Base-by-base conservation (phyloP, 2,329 filamentous ascomycete species). In the Microdochium trichocladiopsis region DNA sequence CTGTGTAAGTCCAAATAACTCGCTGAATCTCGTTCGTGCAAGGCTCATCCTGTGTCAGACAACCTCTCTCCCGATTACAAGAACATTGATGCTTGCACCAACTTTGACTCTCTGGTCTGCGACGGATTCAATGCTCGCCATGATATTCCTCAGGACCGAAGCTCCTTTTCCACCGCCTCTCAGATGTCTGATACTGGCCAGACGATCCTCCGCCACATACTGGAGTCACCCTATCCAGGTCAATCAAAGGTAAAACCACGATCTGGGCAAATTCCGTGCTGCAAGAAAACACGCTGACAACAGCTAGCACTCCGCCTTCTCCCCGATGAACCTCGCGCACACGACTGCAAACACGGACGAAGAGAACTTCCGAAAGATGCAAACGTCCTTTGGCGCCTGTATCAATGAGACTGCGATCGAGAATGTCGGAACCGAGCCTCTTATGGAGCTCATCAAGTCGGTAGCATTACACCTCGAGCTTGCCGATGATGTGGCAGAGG, bases 61-160 rank as follows among this genome's bases (percentile, higher is more conserved):
- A 85, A 82, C 54, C 68, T 87, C 14, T 79, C 82, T 16, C 78
- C 82, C 8, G 71, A 83, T 50, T 84, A 87, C 65, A 72, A 79
- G 54, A 66, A 80, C 2, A 70, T 89, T 37, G 83, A 89, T 61
- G 80, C 86, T 1, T 90, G 86, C 59, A 77, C 73, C n/a, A 69
- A 88, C 60, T 90, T 90, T 54, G 82, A 87, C 54, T 73, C 83
- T 62, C 76, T 83, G 52, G 82, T 83, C 21, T 88, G 86, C 59
- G 84, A 82, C 52, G 85, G 85, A 11, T 89, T 84, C 79, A 72
- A 77, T 51, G 73, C 80, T 22, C 74, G 72, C 10, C 79, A 88
- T 67, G 84, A 87, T 59, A 76, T 88, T 53, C 78, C 84, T 2
- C 70, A 81, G 3, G 86, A 88, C 60, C 79, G 84, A 56, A 76